Evolutionary conservation across 495 filamentous ascomycete genomes (phyloP).

Genomic region (Xylaria longipes): DNA sequence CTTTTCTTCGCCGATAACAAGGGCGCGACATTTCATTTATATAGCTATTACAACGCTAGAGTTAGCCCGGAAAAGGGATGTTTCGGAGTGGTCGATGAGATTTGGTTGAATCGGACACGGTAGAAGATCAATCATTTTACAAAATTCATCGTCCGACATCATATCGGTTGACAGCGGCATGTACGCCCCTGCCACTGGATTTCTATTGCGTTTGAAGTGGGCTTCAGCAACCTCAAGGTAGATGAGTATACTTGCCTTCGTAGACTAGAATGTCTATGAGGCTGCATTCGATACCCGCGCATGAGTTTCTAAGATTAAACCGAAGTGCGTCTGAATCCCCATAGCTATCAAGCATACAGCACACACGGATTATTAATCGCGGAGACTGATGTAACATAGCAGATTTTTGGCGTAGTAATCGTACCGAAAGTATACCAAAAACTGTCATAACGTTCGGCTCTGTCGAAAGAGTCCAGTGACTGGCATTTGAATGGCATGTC

Average conservation of each 20-base stretch:
- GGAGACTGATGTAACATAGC: neutral
- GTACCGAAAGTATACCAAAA: neutral
- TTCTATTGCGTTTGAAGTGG: neutral
- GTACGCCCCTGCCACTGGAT: neutral
- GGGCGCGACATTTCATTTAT: neutral
- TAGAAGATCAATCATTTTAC: neutral
- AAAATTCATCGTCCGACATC: neutral
- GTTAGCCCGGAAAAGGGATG: conserved; percentile 15
- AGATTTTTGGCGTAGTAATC: neutral
- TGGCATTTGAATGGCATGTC: neutral
- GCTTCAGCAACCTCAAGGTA: neutral
- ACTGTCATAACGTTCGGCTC: neutral
- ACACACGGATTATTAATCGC: neutral
- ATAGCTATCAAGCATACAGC: neutral
- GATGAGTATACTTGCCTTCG: neutral
- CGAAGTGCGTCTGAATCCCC: neutral
- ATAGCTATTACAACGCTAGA: neutral
- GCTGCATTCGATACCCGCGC: too few relatives aligned
- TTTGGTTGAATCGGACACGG: too few relatives aligned
- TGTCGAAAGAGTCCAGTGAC: neutral
- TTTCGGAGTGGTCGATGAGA: conserved; percentile 29
- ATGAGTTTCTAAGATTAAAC: neutral
- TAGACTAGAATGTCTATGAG: too few relatives aligned
- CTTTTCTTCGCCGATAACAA: too few relatives aligned
- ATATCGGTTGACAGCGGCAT: neutral